Percentiles rank a stretch among this genome's conserved stretches.
Evolutionary conservation across 148 eudicot genomes (phyloP).

Genomic region (Polygonum maritimum): DNA sequence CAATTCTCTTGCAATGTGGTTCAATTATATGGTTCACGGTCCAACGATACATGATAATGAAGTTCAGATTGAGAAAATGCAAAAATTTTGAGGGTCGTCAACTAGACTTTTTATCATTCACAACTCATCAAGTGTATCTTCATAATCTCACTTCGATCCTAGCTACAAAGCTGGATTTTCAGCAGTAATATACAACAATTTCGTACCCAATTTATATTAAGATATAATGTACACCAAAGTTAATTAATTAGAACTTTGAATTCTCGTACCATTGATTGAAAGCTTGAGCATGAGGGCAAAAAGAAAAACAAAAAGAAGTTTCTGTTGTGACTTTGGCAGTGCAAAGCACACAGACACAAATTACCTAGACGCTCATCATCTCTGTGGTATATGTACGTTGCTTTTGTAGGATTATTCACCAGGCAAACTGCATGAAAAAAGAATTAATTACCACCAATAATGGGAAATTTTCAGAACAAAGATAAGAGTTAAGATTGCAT

Average conservation of each 20-base stretch:
- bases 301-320: not conserved
- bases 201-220: not conserved
- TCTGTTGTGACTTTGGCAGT: not conserved
- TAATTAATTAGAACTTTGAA: not conserved
- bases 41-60: not conserved
- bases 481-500: not conserved
- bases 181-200: not conserved
- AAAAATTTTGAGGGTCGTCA: not conserved
- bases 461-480: not conserved
- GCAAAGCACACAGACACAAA: not conserved
- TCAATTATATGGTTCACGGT: too few species aligned
- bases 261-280: not conserved
- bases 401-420: not conserved
- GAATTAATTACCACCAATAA: not conserved
- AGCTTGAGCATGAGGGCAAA: not conserved
- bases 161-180: not conserved
- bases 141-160: not conserved
- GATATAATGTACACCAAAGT: slow-evolving; percentile 2
- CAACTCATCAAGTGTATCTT: slow-evolving; percentile 1
- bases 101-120: not conserved
- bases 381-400: not conserved
- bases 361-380: not conserved
- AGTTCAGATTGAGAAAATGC: not conserved
- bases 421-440: slow-evolving; percentile 3
- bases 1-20: too few species aligned